A percentile compares a stretch with the other conserved stretches of the same genome.
Evolutionary conservation across 345 rosid species (phyloP).

Genomic region (Kandelia obovata): DNA sequence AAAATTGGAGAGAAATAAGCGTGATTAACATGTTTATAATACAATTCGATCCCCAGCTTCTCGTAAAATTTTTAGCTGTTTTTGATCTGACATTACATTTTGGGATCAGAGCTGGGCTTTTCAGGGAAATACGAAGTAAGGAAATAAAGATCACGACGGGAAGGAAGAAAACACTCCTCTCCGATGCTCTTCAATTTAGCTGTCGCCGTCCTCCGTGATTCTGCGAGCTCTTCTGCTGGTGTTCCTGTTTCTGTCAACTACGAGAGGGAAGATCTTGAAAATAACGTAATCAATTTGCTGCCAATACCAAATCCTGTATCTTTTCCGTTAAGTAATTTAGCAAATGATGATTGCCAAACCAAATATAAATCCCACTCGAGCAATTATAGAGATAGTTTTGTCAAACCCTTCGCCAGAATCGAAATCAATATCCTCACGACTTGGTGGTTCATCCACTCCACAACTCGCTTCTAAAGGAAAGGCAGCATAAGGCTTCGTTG

Average conservation of each 20-base stretch:
- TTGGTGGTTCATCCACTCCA: background rate
- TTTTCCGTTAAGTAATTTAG: background rate
- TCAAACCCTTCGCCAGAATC: background rate
- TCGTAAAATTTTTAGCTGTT: no score
- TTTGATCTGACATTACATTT: no score
- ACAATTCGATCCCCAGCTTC: no score
- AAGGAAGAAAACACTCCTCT: background rate
- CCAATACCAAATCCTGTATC: conserved; percentile 7
- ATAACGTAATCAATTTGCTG: conserved; percentile 1
- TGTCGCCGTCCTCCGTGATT: background rate
- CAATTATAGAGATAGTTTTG: background rate
- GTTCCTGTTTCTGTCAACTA: background rate
- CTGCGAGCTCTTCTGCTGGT: background rate
- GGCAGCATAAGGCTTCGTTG: conserved; percentile 14
- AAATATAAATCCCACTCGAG: background rate
- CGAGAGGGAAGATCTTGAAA: conserved; percentile 1
- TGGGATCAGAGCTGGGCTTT: background rate
- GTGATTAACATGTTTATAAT: no score
- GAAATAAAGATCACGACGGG: background rate
- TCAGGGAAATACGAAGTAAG: background rate
- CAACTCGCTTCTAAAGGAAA: background rate
- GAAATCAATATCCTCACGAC: background rate
- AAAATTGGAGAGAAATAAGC: no score
- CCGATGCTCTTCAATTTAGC: background rate
- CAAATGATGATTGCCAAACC: background rate